phyloP scores from a whole-genome alignment of 345 rosid genomes.

The Erucastrum elatum region DNA sequence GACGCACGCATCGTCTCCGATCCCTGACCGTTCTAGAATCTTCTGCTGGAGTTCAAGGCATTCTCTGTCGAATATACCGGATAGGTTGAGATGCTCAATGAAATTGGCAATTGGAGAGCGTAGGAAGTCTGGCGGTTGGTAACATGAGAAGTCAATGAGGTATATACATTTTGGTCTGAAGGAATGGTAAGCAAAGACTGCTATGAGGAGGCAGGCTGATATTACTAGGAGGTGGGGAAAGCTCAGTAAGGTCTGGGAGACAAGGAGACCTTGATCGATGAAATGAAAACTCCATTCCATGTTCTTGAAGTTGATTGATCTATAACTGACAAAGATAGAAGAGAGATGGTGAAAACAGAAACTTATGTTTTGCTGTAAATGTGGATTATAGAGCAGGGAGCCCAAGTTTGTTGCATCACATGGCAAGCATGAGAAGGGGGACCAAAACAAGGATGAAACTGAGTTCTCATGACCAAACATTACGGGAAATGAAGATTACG shows the following conservation, averaged over 20 bases:
- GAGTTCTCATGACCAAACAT: not conserved
- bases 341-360: not conserved
- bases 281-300: not conserved
- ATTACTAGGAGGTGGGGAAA: not conserved
- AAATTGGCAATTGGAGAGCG: not conserved
- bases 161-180: not conserved
- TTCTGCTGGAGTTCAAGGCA: not conserved
- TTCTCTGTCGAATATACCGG: not conserved
- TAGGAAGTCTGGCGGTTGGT: not conserved
- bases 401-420: not conserved
- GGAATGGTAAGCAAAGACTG: not conserved
- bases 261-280: not conserved
- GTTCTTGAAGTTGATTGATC: not conserved
- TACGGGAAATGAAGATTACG: not conserved
- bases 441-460: not conserved
- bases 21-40: not conserved
- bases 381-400: not conserved
- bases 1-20: not conserved
- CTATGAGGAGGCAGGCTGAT: not conserved
- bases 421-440: not conserved
- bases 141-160: constrained; percentile 1
- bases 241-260: not conserved
- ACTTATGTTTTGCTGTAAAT: not conserved
- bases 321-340: not conserved
- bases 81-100: not conserved